These are phyloP conservation scores for Shiraia bambusicola DNA, from an alignment of 2,329 filamentous ascomycete species.

Conservation along the genomic window DNA sequence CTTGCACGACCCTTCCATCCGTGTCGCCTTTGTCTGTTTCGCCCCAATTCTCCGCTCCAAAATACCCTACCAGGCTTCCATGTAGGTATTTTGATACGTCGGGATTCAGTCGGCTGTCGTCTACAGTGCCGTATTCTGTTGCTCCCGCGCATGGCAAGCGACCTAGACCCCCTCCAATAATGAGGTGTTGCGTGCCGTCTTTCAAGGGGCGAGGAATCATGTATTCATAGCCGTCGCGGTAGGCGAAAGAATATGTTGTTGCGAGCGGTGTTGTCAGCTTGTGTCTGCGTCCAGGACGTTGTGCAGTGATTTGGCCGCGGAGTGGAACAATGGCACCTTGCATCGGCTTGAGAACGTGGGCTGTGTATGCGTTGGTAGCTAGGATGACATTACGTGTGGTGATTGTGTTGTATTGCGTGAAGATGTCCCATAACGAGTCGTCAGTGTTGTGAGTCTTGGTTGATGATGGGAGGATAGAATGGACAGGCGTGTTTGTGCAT, in stretches of 20 bases:
- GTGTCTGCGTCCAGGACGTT: constrained; percentile 40
- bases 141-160: constrained; percentile 47
- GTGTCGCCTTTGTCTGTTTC: constrained; percentile 19
- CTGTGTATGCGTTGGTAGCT: constrained; percentile 43
- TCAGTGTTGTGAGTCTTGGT: not conserved
- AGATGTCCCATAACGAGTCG: constrained; percentile 17
- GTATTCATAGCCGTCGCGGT: constrained; percentile 65
- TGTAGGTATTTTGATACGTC: constrained; percentile 53
- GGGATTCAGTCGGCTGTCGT: constrained; percentile 57
- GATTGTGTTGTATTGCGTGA: constrained; percentile 22
- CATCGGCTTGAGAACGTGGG: constrained; percentile 28
- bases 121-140: constrained; percentile 56
- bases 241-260: constrained; percentile 64
- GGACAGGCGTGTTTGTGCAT: constrained; percentile 33
- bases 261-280: constrained; percentile 45
- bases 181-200: constrained; percentile 51
- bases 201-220: constrained; percentile 58
- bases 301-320: constrained; percentile 45
- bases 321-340: constrained; percentile 47
- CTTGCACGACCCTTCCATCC: constrained; percentile 35
- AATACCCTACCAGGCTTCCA: constrained; percentile 50
- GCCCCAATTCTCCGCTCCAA: constrained; percentile 50
- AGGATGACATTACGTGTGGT: constrained; percentile 23
- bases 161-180: constrained; percentile 62
- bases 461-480: constrained; percentile 14